phyloP scores from a whole-genome alignment of 805 yeast species.

The Hanseniaspora meyeri region DNA sequence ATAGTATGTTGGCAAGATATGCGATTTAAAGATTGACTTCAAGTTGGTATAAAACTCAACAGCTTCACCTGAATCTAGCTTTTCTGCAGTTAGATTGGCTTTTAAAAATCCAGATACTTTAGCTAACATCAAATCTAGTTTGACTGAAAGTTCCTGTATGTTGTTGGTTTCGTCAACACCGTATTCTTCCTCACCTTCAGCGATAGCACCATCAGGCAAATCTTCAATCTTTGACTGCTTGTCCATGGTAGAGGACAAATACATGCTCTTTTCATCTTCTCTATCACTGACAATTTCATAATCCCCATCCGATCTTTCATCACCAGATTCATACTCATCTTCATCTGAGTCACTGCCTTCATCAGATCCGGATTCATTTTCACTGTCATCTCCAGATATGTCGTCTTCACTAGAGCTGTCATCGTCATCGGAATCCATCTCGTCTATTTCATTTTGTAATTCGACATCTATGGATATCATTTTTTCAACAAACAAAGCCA shows the following conservation, averaged over 20 bases:
- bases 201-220: conserved; percentile 17
- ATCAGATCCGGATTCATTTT: conserved; percentile 26
- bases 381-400: conserved; percentile 28
- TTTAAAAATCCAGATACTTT: conserved; percentile 43
- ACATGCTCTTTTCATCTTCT: conserved; percentile 22
- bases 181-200: conserved; percentile 37
- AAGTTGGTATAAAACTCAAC: conserved; percentile 59
- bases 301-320: neutral
- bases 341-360: conserved; percentile 19
- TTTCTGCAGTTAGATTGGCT: conserved; percentile 37
- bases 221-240: neutral
- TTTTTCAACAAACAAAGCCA: conserved; percentile 71
- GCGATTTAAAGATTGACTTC: conserved; percentile 64
- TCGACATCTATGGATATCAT: conserved; percentile 84
- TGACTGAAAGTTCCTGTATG: conserved; percentile 43
- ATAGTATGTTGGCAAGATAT: conserved; percentile 80
- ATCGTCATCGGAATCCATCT: conserved; percentile 41
- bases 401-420: conserved; percentile 23
- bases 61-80: conserved; percentile 49
- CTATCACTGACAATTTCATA: conserved; percentile 7
- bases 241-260: neutral
- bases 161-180: conserved; percentile 36
- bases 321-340: conserved; percentile 15
- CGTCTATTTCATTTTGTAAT: conserved; percentile 77
- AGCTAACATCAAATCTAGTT: conserved; percentile 59